Base-by-base conservation (phyloP, 805 yeast species). In the Lipomyces sp. region DNA sequence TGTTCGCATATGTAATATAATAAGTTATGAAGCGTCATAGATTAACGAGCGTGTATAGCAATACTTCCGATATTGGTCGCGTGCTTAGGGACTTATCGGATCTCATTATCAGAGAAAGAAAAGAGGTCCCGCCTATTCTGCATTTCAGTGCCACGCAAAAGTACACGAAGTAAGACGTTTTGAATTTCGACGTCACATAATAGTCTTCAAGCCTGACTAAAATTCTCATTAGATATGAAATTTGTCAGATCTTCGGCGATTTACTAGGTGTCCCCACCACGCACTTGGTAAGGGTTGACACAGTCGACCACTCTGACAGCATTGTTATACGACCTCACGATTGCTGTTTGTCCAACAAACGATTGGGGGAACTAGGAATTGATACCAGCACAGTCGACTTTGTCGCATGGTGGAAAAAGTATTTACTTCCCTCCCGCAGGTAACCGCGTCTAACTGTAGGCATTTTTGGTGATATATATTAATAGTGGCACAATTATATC, bases 91-190 rank as follows among this genome's bases (percentile, higher is more conserved):
- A 60, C 35, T 33, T 64, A 13, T 15, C 67, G 34, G 64, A 63
- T 60, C 54, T 51, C n/a, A 51, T 51, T n/a, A 15, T 51, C 34
- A 32, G 32, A 3, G 54, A 4, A 29, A 51, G 15, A 6, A 51
- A n/a, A 24, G 30, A 29, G 35, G 33, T 64, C 7, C 71, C 70
- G 1, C 53, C 37, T 6, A 58, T 60, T n/a, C 53, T 68, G 37
- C 71, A 68, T 39, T 68, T 60, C 63, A 62, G 62, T 30, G 62
- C 68, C 7, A 56, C 56, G 13, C 65, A 68, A 62, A 48, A 60
- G 30, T 65, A 42, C 48, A 68, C 71, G 3, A 68, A 68, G 71
- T 68, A 60, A 15, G 71, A n/a, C n/a, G 15, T 29, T 34, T 29
- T 50, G 33, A 24, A 5, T 33, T 15, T 24, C n/a, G 37, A 55